Conservation (phyloP, 768 basidiomycete species). For the Pholiota microspora region DNA sequence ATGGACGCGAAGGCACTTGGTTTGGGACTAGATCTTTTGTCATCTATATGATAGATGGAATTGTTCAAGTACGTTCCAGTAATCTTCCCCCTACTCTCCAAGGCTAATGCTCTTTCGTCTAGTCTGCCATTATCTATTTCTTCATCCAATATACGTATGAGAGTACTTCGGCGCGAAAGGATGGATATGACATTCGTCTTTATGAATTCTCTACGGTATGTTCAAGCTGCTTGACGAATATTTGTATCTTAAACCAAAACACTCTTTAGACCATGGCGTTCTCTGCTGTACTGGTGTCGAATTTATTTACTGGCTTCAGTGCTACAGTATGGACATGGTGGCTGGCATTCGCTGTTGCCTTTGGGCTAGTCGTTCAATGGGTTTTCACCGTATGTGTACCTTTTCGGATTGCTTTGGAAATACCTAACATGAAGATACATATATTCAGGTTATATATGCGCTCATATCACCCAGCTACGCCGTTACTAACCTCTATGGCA, state of each 20-base stretch:
- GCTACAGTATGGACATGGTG: conserved; percentile 87
- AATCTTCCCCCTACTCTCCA: not conserved
- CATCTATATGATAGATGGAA: conserved; percentile 80
- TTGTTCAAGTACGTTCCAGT: conserved; percentile 60
- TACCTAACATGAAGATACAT: not conserved
- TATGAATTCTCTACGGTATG: conserved; percentile 86
- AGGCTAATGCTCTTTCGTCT: conserved; percentile 2
- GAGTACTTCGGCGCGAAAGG: conserved; percentile 67
- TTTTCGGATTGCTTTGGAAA: not conserved
- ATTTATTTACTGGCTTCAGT: conserved; percentile 86
- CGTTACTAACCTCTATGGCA: conserved; percentile 69
- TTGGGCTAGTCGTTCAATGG: conserved; percentile 82
- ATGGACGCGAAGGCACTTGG: conserved; percentile 77
- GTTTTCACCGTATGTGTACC: conserved; percentile 63
- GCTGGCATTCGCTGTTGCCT: conserved; percentile 77
- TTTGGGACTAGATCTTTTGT: conserved; percentile 71
- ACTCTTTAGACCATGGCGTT: conserved; percentile 73
- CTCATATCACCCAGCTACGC: conserved; percentile 72
- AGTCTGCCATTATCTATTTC: conserved; percentile 91
- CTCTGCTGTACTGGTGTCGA: conserved; percentile 69
- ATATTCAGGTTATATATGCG: conserved; percentile 69
- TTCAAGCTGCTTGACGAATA: not conserved
- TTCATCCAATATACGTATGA: conserved; percentile 75
- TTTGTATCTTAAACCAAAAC: not conserved
- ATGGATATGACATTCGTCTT: conserved; percentile 74